Evolutionary conservation across 2,329 filamentous ascomycete genomes (phyloP), one percentile per base, ranked within the genome.

Genomic region (Neocatenulostroma microsporum): DNA sequence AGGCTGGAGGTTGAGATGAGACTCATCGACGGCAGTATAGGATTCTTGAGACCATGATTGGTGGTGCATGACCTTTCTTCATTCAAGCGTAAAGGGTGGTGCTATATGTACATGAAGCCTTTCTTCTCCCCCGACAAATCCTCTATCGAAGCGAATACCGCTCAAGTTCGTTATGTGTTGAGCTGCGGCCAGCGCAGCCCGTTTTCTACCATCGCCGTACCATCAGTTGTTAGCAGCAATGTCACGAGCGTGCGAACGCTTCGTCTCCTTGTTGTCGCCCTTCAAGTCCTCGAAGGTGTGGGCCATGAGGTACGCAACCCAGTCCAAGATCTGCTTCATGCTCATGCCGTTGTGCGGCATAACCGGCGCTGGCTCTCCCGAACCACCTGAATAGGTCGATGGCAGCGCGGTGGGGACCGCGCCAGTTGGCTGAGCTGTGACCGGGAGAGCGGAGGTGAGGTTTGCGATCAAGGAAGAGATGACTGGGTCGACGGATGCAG

Each of bases 291-390:
- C 21, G 30, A 38, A 37, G 4, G 34, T 33, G n/a, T 28, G 12
- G 8, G 33, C 27, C 4, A 46, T 18, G 11, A 47, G 20, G 32
- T 44, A 49, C 20, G 36, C 30, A 28, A 51, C 45, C 50, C 50
- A 51, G 14, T 45, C 45, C 12, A 53, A 38, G 30, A 47, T 36
- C 19, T 51, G 28, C 28, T 40, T 24, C 10, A 53, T 34, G 8
- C 36, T 48, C 37, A 48, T 36, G 21, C 45, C 47, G 13, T 41
- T 15, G 15, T 35, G 29, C 1, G 37, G 38, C 11, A 21, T 29
- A 13, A 30, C 23, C 5, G 27, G 24, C n/a, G 24, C 19, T 8
- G 30, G 27, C 5, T 26, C 12, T 10, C 21, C 21, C 4, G 33
- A 26, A 12, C 39, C 46, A 21, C 42, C 43, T 13, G 35, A 20